phyloP scores from a whole-genome alignment of 139 green algal species.

The Chlamydomonas asymmetrica region DNA sequence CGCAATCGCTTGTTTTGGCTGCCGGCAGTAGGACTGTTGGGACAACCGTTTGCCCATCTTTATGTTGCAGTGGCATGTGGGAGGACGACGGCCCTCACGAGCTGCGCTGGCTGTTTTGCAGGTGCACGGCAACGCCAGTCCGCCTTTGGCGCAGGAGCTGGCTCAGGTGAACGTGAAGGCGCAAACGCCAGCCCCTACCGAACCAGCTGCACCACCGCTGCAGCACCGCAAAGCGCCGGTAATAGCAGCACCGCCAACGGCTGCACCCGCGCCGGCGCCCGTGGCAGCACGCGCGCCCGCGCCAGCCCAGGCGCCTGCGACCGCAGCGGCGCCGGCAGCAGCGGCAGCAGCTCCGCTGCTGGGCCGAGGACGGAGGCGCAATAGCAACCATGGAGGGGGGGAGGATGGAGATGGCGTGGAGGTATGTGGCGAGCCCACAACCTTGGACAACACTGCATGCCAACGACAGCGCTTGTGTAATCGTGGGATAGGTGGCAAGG shows the following conservation, averaged over 20 bases:
- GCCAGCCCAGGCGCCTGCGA: neutral
- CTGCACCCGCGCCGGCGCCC: neutral
- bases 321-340: neutral
- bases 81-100: neutral
- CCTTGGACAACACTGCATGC: too few species aligned
- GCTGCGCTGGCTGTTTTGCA: neutral
- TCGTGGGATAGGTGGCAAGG: too few species aligned
- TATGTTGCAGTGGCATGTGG: too few species aligned
- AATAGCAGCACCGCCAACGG: neutral
- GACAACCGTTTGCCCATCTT: too few species aligned
- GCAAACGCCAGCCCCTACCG: too few species aligned
- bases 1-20: neutral
- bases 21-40: too few species aligned
- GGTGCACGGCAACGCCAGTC: neutral
- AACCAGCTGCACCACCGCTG: too few species aligned
- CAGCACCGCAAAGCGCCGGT: neutral
- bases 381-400: too few species aligned
- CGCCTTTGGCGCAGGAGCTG: slow-evolving; percentile 12
- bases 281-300: neutral
- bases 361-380: neutral
- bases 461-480: too few species aligned
- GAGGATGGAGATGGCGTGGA: too few species aligned
- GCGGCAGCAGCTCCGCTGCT: neutral
- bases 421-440: too few species aligned
- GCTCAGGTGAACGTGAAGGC: neutral